phyloP scores from a whole-genome alignment of 108 stramenopile species.

The Poteriospumella lacustris region DNA sequence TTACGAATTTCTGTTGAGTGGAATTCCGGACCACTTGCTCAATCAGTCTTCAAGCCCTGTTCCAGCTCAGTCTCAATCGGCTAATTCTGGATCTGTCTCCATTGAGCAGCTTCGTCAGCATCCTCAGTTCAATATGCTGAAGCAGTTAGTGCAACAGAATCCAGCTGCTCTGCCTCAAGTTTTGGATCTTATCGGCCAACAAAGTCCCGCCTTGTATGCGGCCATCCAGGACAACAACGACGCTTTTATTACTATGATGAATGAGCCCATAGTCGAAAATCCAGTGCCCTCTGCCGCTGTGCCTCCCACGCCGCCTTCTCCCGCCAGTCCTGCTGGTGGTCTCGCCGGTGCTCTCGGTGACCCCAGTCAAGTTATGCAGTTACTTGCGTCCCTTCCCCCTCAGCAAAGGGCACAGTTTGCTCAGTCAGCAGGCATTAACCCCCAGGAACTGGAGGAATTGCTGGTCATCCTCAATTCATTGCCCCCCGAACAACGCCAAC shows the following conservation, averaged over 20 bases:
- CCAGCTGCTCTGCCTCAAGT: conserved; percentile 77
- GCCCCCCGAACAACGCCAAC: conserved; percentile 85
- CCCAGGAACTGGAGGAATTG: conserved; percentile 79
- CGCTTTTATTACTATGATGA: conserved; percentile 90
- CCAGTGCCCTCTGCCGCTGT: no score
- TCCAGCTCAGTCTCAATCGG: conserved; percentile 14
- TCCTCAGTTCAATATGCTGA: conserved; percentile 85
- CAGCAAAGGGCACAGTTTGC: conserved; percentile 81
- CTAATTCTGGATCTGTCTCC: conserved; percentile 36
- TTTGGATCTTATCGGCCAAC: conserved; percentile 77
- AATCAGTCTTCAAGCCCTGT: conserved; percentile 26
- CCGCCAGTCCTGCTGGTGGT: conserved; percentile 42
- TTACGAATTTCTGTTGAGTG: conserved; percentile 91
- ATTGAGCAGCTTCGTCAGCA: conserved; percentile 77
- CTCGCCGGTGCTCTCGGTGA: conserved; percentile 31
- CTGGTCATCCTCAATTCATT: conserved; percentile 74
- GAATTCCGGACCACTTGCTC: conserved; percentile 73
- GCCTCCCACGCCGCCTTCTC: conserved; percentile 36
- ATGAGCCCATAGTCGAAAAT: conserved; percentile 82
- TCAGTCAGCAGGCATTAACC: conserved; percentile 76
- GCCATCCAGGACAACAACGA: conserved; percentile 88
- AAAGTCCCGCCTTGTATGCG: conserved; percentile 77
- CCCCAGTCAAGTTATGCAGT: conserved; percentile 71
- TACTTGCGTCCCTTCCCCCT: conserved; percentile 75
- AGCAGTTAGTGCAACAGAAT: conserved; percentile 82